These are phyloP conservation scores for Tolypocladium capitatum DNA, from an alignment of 2,329 filamentous ascomycete genomes.

Conservation along the genomic window DNA sequence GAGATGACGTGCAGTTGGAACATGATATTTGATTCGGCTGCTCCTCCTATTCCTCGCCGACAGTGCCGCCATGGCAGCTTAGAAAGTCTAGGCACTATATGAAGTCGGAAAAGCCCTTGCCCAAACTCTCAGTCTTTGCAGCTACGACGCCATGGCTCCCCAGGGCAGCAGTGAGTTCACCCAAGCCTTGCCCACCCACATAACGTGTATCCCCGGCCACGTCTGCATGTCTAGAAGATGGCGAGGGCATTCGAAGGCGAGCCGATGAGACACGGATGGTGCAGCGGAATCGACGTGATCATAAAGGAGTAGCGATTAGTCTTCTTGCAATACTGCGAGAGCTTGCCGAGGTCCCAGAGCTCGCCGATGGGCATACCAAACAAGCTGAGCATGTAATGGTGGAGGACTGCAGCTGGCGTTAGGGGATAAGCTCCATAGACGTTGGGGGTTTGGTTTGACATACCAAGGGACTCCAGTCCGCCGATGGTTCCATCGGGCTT, in stretches of 20 bases:
- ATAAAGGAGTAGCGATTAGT: constrained; percentile 46
- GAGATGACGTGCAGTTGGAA: too few relatives aligned
- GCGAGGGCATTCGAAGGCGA: constrained; percentile 36
- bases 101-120: too few relatives aligned
- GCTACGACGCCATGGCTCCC: too few relatives aligned
- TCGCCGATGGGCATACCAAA: constrained; percentile 44
- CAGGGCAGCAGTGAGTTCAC: too few relatives aligned
- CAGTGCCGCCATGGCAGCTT: too few relatives aligned
- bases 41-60: too few relatives aligned
- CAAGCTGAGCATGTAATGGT: constrained; percentile 33
- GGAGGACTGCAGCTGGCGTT: constrained; percentile 19
- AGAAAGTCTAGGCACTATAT: too few relatives aligned
- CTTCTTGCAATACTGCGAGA: constrained; percentile 38
- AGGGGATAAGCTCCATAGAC: not conserved
- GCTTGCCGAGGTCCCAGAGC: constrained; percentile 39
- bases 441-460: not conserved
- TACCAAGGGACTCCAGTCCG: constrained; percentile 22
- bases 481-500: constrained; percentile 24
- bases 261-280: constrained; percentile 37
- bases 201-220: too few relatives aligned
- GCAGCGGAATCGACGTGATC: constrained; percentile 45
- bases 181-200: too few relatives aligned
- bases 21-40: too few relatives aligned
- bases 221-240: constrained; percentile 20
- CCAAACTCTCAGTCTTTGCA: too few relatives aligned